phyloP scores from a whole-genome alignment of 169 alveolate species.

The Plasmodium knowlesi region DNA sequence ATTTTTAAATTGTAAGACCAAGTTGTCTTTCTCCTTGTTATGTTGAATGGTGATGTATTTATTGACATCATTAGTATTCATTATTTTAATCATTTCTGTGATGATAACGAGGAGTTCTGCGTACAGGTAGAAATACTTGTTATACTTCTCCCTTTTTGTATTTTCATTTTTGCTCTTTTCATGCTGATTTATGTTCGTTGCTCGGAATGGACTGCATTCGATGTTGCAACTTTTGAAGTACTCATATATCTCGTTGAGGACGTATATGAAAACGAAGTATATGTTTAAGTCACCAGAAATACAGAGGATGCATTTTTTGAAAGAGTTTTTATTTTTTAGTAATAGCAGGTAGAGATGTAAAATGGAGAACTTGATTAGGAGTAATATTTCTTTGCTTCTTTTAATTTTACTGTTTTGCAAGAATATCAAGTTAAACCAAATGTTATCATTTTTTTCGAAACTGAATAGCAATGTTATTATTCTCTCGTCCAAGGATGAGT shows the following conservation, averaged over 20 bases:
- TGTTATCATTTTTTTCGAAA: conserved; percentile 61
- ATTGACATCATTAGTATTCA: conserved; percentile 66
- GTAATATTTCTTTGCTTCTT: conserved; percentile 44
- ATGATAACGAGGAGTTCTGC: conserved; percentile 40
- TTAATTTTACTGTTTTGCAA: conserved; percentile 38
- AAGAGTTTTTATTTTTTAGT: conserved; percentile 52
- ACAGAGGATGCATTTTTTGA: conserved; percentile 52
- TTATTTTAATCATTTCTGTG: conserved; percentile 48
- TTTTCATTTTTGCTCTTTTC: conserved; percentile 13
- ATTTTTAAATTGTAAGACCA: conserved; percentile 43
- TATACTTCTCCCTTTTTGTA: background rate
- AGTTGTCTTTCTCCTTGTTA: conserved; percentile 54
- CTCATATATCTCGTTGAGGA: conserved; percentile 63
- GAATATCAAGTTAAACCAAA: conserved; percentile 67
- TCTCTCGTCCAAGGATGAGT: conserved; percentile 36
- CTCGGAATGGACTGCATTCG: background rate
- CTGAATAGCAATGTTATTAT: conserved; percentile 36
- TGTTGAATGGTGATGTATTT: conserved; percentile 53
- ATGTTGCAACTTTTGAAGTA: conserved; percentile 40
- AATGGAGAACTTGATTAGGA: conserved; percentile 64
- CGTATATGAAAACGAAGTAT: conserved; percentile 52
- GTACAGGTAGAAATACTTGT: conserved; percentile 44
- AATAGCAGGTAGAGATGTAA: conserved; percentile 57
- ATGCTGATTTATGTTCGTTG: background rate
- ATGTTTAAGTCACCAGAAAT: conserved; percentile 71